Conservation (phyloP, 768 basidiomycete species). For the Tricholoma saponaceum region DNA sequence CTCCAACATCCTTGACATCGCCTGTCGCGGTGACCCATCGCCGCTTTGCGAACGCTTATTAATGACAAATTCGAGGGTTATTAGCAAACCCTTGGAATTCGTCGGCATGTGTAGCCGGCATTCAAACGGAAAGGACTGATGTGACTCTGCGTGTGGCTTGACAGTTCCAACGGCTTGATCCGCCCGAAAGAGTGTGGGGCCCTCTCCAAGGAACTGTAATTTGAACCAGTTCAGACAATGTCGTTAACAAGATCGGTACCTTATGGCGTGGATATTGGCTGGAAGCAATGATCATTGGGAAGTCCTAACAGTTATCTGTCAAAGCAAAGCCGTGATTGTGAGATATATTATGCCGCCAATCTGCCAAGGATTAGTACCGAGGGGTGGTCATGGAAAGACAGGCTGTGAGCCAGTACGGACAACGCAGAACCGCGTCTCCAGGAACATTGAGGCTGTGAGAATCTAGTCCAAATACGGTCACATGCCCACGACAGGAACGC, state of each 20-base stretch:
- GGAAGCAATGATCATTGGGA: neutral
- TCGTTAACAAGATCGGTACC: neutral
- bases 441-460: too few relatives aligned
- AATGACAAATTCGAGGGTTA: neutral
- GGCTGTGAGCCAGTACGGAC: too few relatives aligned
- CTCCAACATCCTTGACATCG: too few relatives aligned
- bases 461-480: too few relatives aligned
- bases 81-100: too few relatives aligned
- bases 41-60: too few relatives aligned
- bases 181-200: neutral
- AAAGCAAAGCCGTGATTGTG: neutral
- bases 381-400: too few relatives aligned
- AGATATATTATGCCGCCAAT: neutral
- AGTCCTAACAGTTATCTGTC: too few relatives aligned
- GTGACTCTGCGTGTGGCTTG: neutral
- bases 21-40: too few relatives aligned
- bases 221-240: neutral
- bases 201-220: neutral
- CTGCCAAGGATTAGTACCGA: too few relatives aligned
- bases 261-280: neutral
- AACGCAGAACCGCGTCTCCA: too few relatives aligned
- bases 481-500: slow-evolving; percentile 25
- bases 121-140: neutral
- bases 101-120: neutral
- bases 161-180: neutral